Evolutionary conservation across 2,329 filamentous ascomycete genomes (phyloP).

Genomic region (Fusarium equiseti): DNA sequence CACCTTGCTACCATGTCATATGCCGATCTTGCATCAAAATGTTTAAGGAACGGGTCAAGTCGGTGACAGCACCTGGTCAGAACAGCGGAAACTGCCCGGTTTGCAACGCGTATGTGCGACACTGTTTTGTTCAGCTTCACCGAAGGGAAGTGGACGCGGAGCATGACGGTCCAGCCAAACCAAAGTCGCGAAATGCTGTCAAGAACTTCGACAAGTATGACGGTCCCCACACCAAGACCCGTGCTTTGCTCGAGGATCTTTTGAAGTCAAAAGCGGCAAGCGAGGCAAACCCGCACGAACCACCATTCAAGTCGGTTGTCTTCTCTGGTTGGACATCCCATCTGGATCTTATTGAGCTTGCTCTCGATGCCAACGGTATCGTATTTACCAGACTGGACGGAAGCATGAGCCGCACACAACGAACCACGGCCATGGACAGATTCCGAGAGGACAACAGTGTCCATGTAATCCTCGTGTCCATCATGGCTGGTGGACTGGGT

Average conservation of each 20-base stretch:
- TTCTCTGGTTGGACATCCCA: constrained; percentile 98
- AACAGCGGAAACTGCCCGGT: constrained; percentile 71
- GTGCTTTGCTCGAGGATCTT: constrained; percentile 81
- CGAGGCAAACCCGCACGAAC: constrained; percentile 69
- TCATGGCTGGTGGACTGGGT: constrained; percentile 90
- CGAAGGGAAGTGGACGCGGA: constrained; percentile 69
- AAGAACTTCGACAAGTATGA: constrained; percentile 78
- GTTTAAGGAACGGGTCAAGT: constrained; percentile 67
- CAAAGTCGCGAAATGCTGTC: constrained; percentile 52
- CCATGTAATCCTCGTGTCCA: constrained; percentile 88
- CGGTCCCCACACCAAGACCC: constrained; percentile 93
- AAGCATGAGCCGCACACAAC: constrained; percentile 81
- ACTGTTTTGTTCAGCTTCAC: constrained; percentile 76
- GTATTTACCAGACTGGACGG: constrained; percentile 87
- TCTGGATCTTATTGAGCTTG: constrained; percentile 89
- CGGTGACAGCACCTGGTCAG: constrained; percentile 53
- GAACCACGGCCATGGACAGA: constrained; percentile 78
- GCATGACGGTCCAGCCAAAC: constrained; percentile 64
- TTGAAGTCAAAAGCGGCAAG: constrained; percentile 73
- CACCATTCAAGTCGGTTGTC: constrained; percentile 90
- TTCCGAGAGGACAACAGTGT: constrained; percentile 81
- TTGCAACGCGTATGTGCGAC: constrained; percentile 73
- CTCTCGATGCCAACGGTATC: constrained; percentile 76
- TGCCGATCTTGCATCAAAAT: constrained; percentile 78
- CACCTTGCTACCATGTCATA: constrained; percentile 87